A percentile compares a stretch with the other conserved stretches of the same genome.
Conservation (phyloP, 768 basidiomycete genomes). For the Calocybe gangraenosa region DNA sequence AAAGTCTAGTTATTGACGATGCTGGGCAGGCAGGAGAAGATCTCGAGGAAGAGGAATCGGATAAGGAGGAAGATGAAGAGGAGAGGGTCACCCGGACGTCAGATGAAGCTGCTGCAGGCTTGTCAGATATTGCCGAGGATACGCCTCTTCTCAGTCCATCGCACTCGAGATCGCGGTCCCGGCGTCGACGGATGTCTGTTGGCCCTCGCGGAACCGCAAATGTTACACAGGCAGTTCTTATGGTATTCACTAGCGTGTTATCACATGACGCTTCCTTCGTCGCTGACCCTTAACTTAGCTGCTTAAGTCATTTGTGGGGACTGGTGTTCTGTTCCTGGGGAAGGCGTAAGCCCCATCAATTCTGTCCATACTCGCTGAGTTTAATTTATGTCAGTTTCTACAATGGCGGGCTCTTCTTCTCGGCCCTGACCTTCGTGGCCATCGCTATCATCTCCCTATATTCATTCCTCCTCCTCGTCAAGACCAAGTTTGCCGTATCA, state of each 20-base stretch:
- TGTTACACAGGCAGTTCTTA: slow-evolving; percentile 86
- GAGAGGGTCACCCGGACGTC: slow-evolving; percentile 24
- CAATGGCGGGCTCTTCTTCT: slow-evolving; percentile 95
- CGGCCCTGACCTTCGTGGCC: slow-evolving; percentile 64
- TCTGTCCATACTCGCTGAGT: too few relatives aligned
- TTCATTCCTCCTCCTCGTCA: slow-evolving; percentile 88
- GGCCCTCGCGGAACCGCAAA: slow-evolving; percentile 81
- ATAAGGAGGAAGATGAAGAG: slow-evolving; percentile 70
- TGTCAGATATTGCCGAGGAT: slow-evolving; percentile 38
- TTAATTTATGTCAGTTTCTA: slow-evolving; percentile 59
- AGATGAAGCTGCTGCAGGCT: slow-evolving; percentile 13
- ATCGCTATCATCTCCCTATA: slow-evolving; percentile 88
- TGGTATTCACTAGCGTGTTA: slow-evolving; percentile 48
- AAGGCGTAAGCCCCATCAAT: slow-evolving; percentile 63
- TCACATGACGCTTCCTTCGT: neutral
- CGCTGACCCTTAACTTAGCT: slow-evolving; percentile 42
- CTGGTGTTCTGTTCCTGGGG: slow-evolving; percentile 92
- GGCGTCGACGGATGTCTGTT: slow-evolving; percentile 51
- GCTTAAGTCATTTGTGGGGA: slow-evolving; percentile 92
- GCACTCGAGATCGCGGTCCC: slow-evolving; percentile 48
- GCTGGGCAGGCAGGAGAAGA: slow-evolving; percentile 79
- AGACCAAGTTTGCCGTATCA: slow-evolving; percentile 82
- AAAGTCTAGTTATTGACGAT: neutral
- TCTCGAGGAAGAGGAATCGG: slow-evolving; percentile 83
- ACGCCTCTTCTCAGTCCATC: slow-evolving; percentile 50